Evolutionary conservation across 2,329 filamentous ascomycete genomes (phyloP), one percentile per base, ranked within the genome.

Genomic region (Colletotrichum sp.): DNA sequence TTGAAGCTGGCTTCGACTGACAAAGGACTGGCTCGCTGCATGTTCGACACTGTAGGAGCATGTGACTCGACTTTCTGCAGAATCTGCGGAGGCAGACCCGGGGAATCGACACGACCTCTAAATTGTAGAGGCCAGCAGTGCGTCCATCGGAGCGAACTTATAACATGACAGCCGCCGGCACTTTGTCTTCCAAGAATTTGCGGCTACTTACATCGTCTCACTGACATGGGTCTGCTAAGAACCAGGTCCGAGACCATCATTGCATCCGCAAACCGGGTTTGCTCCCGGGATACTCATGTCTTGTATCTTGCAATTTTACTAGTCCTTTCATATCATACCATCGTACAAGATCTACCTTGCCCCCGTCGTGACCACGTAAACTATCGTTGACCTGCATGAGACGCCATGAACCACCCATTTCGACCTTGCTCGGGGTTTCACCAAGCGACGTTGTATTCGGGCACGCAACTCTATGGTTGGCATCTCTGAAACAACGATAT

Each of bases 271-370:
- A 61, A 47, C n/a, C 62, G 51, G 36, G 47, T n/a, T 58, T 43
- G n/a, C n/a, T 62, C 31, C 69, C 63, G 34, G 43, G 9, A 55
- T 58, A 16, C 13, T 51, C n/a, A 16, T 64, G 69, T 57, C 47
- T 57, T 63, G 33, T 33, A 67, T 51, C 57, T 55, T 62, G 33
- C n/a, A 43, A 66, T 12, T 51, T n/a, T 13, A 36, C 36, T 34
- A 27, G 8, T 29, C 27, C 24, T 33, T 57, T 59, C n/a, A 55
- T 34, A 58, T 27, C 16, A 21, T 51, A 29, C 27, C 27, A 57
- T 66, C 55, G 72, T 66, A 71, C 68, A 71, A 66, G 43, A 58
- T 51, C 63, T 43, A 29, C 24, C 68, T 34, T 18, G 63, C 24
- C 15, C 36, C 57, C 34, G 33, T 33, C 21, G 34, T 13, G 38